phyloP scores from a whole-genome alignment of 768 basidiomycete species.

The Mrakia blollopis region DNA sequence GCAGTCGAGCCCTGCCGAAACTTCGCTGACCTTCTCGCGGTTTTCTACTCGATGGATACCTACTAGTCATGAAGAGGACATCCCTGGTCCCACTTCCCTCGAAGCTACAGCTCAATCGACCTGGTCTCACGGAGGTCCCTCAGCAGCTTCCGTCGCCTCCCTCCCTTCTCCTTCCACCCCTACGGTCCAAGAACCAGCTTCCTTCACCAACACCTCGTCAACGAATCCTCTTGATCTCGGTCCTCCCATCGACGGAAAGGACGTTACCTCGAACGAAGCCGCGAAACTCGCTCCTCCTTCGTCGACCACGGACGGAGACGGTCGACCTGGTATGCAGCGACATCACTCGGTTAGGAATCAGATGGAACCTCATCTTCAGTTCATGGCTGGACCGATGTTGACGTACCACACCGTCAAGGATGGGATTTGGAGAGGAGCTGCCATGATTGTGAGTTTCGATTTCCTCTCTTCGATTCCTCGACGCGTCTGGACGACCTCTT shows the following conservation, averaged over 20 bases:
- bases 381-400: conserved; percentile 49
- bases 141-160: not conserved
- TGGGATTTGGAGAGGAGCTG: conserved; percentile 77
- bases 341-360: conserved; percentile 25
- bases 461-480: not conserved
- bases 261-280: not conserved
- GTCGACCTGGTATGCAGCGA: conserved; percentile 6
- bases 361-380: conserved; percentile 30
- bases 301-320: not conserved
- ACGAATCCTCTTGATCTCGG: not conserved
- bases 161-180: not conserved
- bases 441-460: conserved; percentile 55
- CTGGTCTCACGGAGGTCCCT: conserved; percentile 20
- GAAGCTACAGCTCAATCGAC: conserved; percentile 17
- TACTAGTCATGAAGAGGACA: not conserved
- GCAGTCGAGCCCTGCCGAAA: not conserved
- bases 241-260: not conserved
- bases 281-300: not conserved
- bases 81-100: conserved; percentile 20
- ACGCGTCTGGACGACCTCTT: not conserved
- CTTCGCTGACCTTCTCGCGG: not conserved
- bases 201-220: not conserved
- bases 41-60: not conserved
- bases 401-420: conserved; percentile 83
- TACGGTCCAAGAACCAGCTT: not conserved